phyloP scores from a whole-genome alignment of 176 grass and related monocot genomes.

The Elaeis guineensis region DNA sequence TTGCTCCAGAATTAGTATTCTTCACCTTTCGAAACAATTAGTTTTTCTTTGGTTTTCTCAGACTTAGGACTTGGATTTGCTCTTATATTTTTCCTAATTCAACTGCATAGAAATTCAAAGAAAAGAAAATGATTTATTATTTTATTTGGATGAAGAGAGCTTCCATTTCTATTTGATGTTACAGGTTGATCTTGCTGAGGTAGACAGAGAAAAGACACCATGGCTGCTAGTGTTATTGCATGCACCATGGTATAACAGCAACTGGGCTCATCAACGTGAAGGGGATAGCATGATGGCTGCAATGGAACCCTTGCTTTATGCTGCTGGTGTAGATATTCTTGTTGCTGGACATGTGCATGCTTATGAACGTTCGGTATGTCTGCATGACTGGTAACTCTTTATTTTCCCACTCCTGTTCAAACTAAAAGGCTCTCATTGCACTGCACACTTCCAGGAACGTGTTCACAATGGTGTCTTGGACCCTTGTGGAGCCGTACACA shows the following conservation, averaged over 20 bases:
- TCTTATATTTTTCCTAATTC: too few species aligned
- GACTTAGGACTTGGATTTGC: too few species aligned
- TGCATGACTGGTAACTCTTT: neutral
- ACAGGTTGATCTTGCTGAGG: constrained; percentile 66
- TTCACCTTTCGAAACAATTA: too few species aligned
- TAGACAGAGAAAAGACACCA: constrained; percentile 67
- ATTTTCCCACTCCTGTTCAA: too few species aligned
- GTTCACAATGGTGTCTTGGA: constrained; percentile 53
- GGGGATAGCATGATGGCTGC: constrained; percentile 65
- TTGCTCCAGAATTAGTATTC: too few species aligned
- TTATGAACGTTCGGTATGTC: constrained; percentile 84
- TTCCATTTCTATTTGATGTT: neutral
- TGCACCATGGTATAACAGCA: constrained; percentile 96
- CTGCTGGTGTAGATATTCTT: constrained; percentile 69
- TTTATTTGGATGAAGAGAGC: too few species aligned
- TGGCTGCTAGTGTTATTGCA: constrained; percentile 76
- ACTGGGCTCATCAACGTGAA: constrained; percentile 79
- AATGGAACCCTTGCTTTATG: constrained; percentile 75
- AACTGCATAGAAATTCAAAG: too few species aligned
- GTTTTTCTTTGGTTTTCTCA: too few species aligned
- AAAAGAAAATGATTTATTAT: too few species aligned
- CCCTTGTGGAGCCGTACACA: constrained; percentile 70
- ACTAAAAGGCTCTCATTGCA: too few species aligned
- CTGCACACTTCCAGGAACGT: constrained; percentile 34
- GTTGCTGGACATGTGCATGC: constrained; percentile 90